Base-by-base conservation (phyloP, 108 stramenopile genomes). In the Cyclotella distinguenda region DNA sequence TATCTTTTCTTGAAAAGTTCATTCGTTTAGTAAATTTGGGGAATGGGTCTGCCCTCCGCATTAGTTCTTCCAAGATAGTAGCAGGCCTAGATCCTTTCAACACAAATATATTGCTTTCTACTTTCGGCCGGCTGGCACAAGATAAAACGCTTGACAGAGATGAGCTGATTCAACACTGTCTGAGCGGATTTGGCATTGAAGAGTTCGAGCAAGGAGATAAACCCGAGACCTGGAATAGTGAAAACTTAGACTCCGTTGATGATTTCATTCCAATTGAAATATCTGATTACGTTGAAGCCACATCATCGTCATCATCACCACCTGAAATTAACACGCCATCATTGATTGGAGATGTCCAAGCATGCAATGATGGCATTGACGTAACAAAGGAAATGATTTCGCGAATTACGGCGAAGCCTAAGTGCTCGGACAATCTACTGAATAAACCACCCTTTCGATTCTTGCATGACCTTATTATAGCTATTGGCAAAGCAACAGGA, bases 381-480 rank as follows among this genome's bases (percentile, higher is more conserved):
- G 53, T 69, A 48, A 85, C 84, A 19, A 62, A 55, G 9, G 16
- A 35, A 28, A 48, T 82, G 68, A 65, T 89, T 33, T 74, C 68
- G 12, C 53, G 43, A 3, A 49, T 89, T 42, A 45, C 89, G 39
- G 22, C 66, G 39, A 89, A 89, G 73, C 92, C 92, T 13, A 93
- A 87, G 57, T 71, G 86, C 30, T 48, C 84, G 7, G 89, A 88
- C 28, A 88, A 90, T 60, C 84, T 93, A 5, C 66, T 93, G n/a
- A 47, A 64, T 32, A 86, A 85, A 55, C 89, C 92, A 3, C 92
- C 92, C 13, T 91, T 93, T 73, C 85, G 92, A 19, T 93, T 91
- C 50, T 55, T 93, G 8, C 87, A 90, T 68, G 92, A 93, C 64
- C 45, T 93, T 39, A 52, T 93, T 16, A 76, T 81, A n/a, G 85